Conservation (phyloP, 371 early-diverging fungal species). For the Apophysomyces elegans region DNA sequence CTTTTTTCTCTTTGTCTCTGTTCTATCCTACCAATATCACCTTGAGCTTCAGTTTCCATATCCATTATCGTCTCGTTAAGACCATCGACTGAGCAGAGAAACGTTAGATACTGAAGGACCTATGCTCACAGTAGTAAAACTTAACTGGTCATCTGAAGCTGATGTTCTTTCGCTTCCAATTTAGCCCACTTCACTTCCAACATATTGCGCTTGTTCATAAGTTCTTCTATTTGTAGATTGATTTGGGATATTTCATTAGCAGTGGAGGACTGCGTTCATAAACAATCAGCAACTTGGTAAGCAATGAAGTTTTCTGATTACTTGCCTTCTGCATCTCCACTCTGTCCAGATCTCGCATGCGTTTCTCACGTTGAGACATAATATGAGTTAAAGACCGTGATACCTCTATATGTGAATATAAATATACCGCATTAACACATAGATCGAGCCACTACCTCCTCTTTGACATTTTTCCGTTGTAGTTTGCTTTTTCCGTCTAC, state of each 20-base stretch:
- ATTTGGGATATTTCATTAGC: constrained; percentile 66
- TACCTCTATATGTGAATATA: neutral
- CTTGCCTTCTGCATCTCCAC: constrained; percentile 57
- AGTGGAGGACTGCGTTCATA: constrained; percentile 36
- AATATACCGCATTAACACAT: neutral
- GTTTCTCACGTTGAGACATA: constrained; percentile 57
- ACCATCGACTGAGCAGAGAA: constrained; percentile 38
- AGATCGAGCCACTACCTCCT: constrained; percentile 25
- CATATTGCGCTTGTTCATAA: constrained; percentile 53
- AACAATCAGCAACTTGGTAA: constrained; percentile 1
- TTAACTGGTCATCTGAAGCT: constrained; percentile 55
- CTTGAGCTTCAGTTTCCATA: constrained; percentile 37
- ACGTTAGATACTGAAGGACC: neutral
- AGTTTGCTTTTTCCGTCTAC: constrained; percentile 46
- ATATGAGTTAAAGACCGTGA: constrained; percentile 33
- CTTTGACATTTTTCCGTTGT: constrained; percentile 32
- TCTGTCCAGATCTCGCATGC: constrained; percentile 55
- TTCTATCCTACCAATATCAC: constrained; percentile 6
- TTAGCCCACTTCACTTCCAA: constrained; percentile 60
- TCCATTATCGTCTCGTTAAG: constrained; percentile 41
- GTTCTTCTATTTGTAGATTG: constrained; percentile 59
- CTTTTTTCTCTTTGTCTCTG: constrained; percentile 17
- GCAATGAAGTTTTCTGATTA: neutral
- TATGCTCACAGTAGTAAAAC: constrained; percentile 20
- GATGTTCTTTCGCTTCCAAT: constrained; percentile 61